Conservation (phyloP, 495 filamentous ascomycete species). For the Xanthoparmelia taractica region DNA sequence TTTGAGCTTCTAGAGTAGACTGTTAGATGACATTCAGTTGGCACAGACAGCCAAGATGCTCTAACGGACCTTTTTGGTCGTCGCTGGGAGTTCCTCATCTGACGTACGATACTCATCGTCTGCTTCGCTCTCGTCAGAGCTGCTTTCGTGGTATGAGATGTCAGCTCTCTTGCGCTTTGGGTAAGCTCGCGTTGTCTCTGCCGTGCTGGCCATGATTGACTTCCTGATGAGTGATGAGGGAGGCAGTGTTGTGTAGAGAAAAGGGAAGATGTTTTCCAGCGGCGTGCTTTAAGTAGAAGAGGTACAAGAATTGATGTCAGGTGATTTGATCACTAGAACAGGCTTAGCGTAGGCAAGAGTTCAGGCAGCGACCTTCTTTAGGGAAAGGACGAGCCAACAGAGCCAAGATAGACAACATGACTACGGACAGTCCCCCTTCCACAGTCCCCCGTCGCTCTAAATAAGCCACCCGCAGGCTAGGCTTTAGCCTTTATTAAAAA, state of each 20-base stretch:
- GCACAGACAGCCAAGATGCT: not conserved
- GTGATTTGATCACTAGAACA: not conserved
- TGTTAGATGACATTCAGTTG: not conserved
- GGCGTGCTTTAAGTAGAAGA: not conserved
- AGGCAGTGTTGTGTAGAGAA: not conserved
- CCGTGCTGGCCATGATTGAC: not conserved
- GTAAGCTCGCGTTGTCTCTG: not conserved
- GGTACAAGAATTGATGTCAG: not conserved
- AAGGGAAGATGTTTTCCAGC: too few relatives aligned
- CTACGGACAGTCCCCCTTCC: too few relatives aligned
- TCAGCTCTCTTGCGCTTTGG: conserved; percentile 19
- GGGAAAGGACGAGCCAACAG: too few relatives aligned
- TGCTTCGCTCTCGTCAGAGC: conserved; percentile 8
- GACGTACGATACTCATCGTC: not conserved
- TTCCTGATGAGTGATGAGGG: not conserved
- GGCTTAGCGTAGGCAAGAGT: too few relatives aligned
- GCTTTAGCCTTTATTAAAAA: too few relatives aligned
- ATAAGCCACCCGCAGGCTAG: too few relatives aligned
- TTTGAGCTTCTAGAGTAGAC: conserved; percentile 2
- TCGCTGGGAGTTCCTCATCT: not conserved
- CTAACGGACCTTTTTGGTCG: not conserved
- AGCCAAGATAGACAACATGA: too few relatives aligned
- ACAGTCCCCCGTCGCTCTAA: too few relatives aligned
- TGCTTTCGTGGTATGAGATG: conserved; percentile 12
- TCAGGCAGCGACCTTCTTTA: too few relatives aligned